These are phyloP conservation scores for Rhizoctonia solani DNA, from an alignment of 1,284 basidiomycete genomes.

Conservation along the genomic window DNA sequence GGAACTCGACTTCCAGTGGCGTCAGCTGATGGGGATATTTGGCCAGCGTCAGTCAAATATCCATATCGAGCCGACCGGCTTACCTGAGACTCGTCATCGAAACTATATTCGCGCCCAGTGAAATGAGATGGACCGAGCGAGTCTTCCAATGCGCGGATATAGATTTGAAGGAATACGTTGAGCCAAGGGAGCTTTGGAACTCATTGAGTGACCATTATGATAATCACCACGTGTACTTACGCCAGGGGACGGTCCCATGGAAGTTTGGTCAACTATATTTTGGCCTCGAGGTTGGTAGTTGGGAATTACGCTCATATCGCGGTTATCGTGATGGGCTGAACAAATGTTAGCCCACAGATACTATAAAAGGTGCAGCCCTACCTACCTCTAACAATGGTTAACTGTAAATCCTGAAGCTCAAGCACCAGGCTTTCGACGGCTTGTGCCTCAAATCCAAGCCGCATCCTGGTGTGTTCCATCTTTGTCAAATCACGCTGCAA, in stretches of 20 bases:
- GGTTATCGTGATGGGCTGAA: constrained; percentile 69
- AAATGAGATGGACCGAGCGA: constrained; percentile 73
- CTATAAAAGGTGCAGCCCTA: too few relatives aligned
- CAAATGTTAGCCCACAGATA: constrained; percentile 42
- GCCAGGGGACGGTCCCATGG: constrained; percentile 64
- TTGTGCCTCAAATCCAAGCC: constrained; percentile 71
- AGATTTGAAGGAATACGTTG: constrained; percentile 68
- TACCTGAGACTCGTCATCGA: constrained; percentile 56
- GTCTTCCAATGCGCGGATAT: constrained; percentile 59
- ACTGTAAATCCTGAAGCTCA: constrained; percentile 81
- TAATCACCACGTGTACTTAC: constrained; percentile 48
- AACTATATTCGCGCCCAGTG: constrained; percentile 53
- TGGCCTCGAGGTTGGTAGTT: constrained; percentile 68
- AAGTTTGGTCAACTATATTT: constrained; percentile 64
- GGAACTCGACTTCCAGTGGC: constrained; percentile 37
- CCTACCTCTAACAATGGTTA: constrained; percentile 75
- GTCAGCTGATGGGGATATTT: background rate
- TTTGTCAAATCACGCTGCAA: constrained; percentile 77
- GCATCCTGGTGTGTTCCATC: constrained; percentile 80
- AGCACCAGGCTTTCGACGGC: constrained; percentile 70
- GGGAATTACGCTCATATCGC: constrained; percentile 76
- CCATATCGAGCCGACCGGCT: constrained; percentile 15
- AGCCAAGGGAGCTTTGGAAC: constrained; percentile 66
- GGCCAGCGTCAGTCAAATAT: background rate
- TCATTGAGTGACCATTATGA: constrained; percentile 20